Base-by-base conservation (phyloP, 176 grass and related monocot species). In the Calamus simplicifolius region DNA sequence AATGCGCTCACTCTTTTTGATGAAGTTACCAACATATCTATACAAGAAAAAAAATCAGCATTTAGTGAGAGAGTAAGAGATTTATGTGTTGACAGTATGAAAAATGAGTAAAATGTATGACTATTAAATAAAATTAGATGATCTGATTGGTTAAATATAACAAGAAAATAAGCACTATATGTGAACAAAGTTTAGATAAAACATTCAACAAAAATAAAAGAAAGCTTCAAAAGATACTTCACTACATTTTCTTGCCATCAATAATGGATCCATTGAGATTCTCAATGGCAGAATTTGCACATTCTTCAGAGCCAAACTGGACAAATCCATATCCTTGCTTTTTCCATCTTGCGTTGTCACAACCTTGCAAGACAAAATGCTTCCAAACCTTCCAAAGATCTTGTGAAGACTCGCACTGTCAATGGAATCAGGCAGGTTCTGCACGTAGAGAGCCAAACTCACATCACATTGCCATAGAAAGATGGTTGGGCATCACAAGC, bases 341-440 rank as follows among this genome's bases (percentile, higher is more conserved):
- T 63, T 85, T 18, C 87, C 87, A 53, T 56, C 58, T 43, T 82
- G 72, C 68, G 85, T 85, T 66, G 61, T 77, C 2, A 54, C 73
- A 15, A 97, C 87, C 66, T 96, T 91, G 70, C 78, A 97, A 27
- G 83, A 97, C 66, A 85, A 66, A 57, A 97, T 78, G 14, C 71
- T 76, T 57, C 92, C 87, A 73, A 69, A 97, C 4, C 85, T 68
- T 5, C 58, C 63, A 57, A 97, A 97, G 31, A 97, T 64, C 5
- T 86, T 73, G 61, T 91, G 78, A 50, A 97, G 79, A 35, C 57
- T 74, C 6, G 6, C 57, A 19, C 83, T 79, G n/a, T 81, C 75
- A 48, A 90, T 15, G 14, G 35, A 77, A 43, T 57, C 54, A 56
- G 43, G 71, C 35, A 97, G 81, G 28, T 97, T 97, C 83, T 97